Conservation (phyloP, 177 flowering plant genomes). For the Vitis hybrid region DNA sequence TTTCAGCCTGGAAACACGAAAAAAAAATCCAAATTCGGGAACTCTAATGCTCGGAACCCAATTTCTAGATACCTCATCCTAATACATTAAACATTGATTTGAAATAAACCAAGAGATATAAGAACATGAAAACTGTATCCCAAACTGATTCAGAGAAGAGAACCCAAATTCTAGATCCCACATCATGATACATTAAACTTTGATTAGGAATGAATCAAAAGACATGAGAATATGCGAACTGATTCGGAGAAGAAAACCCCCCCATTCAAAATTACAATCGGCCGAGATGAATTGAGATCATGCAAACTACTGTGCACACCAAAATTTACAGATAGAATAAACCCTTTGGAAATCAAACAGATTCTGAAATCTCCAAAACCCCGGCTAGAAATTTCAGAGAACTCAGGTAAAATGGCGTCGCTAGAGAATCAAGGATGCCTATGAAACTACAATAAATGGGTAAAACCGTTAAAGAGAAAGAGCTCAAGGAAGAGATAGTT, state of each 20-base stretch:
- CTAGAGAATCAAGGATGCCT: no score
- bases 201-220: neutral
- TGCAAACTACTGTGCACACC: neutral
- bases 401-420: slow-evolving; percentile 6
- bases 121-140: neutral
- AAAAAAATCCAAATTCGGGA: no score
- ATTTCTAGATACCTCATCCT: no score
- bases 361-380: slow-evolving; percentile 25
- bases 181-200: neutral
- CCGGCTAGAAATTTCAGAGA: slow-evolving; percentile 37
- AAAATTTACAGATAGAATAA: slow-evolving; percentile 12
- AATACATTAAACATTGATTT: no score
- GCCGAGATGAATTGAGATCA: slow-evolving; percentile 8
- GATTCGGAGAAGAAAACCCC: neutral
- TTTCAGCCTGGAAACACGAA: no score
- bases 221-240: neutral
- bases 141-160: neutral
- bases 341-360: neutral
- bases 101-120: no score
- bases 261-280: neutral
- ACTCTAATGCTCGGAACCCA: no score
- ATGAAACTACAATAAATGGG: slow-evolving; percentile 22
- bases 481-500: neutral
- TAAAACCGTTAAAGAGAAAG: slow-evolving; percentile 6
- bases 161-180: neutral